A percentile compares a stretch with the other conserved stretches of the same genome.
Evolutionary conservation across 768 basidiomycete species (phyloP).

Genomic region (Tremella fuciformis): DNA sequence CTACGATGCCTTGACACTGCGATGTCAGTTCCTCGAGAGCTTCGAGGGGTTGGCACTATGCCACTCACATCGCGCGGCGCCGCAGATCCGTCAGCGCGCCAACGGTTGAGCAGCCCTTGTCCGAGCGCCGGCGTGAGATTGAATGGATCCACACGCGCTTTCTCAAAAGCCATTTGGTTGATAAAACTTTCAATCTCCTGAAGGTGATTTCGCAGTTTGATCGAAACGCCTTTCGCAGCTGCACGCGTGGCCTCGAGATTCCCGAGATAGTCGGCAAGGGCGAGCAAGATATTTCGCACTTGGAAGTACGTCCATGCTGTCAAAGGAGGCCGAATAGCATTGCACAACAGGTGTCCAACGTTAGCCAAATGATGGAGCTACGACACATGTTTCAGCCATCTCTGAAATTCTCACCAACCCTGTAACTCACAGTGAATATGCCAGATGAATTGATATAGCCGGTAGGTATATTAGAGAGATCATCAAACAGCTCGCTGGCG

Average conservation of each 20-base stretch:
- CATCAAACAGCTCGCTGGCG: constrained; percentile 34
- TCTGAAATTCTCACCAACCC: too few species aligned
- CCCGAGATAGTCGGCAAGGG: constrained; percentile 30
- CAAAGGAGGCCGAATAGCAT: constrained; percentile 30
- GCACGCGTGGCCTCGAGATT: constrained; percentile 17
- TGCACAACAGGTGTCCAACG: constrained; percentile 35
- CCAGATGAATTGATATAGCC: constrained; percentile 3
- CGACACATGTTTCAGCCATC: neutral
- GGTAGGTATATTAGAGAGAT: constrained; percentile 26
- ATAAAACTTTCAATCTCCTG: constrained; percentile 9
- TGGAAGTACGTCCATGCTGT: constrained; percentile 26
- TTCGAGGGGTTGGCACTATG: too few species aligned
- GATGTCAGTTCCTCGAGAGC: too few species aligned
- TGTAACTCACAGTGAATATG: constrained; percentile 21
- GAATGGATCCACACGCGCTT: too few species aligned
- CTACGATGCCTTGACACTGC: too few species aligned
- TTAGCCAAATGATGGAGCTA: constrained; percentile 42
- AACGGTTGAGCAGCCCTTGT: too few species aligned
- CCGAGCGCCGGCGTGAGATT: too few species aligned
- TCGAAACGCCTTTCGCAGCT: neutral
- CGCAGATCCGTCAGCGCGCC: too few species aligned
- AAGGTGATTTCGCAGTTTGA: constrained; percentile 4
- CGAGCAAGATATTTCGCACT: constrained; percentile 30
- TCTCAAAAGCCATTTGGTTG: too few species aligned
- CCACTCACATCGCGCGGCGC: too few species aligned